Base-by-base conservation (phyloP, 768 basidiomycete genomes). In the Lactarius evosmus region DNA sequence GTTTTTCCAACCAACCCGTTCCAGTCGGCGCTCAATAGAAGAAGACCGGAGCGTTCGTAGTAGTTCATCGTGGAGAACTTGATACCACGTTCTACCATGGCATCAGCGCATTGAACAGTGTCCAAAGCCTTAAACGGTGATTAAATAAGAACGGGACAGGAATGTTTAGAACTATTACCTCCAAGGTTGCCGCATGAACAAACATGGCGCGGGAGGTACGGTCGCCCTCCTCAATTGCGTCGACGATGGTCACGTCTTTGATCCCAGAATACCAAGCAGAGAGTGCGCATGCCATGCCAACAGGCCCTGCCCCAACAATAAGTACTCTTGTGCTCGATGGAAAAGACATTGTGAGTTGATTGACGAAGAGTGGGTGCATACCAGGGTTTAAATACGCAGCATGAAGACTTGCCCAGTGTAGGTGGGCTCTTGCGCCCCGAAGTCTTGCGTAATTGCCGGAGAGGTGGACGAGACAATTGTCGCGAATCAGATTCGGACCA, bases 151-250 rank as follows among this genome's bases (percentile, higher is more conserved):
- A 38, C 14, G 27, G 7, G 22, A 61, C 1, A 49, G 46, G 7
- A 36, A 49, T 34, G 8, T 40, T n/a, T 53, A 11, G 30, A 60
- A 22, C 22, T 46, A 71, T 50, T 65, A 80, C 82, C 73, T 84
- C 83, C 17, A 85, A 73, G 11, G 83, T 84, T 34, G 80, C 78
- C 36, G 83, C 79, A 66, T 85, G 83, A 32, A 84, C 69, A 1
- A 77, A 74, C 4, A 79, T 62, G 0, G 83, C 81, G n/a, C 82
- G 78, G 11, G 83, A 81, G 8, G 71, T 69, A 54, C 75, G 74
- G 56, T 73, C 67, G 29, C 75, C 76, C n/a, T 74, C 58, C 0
- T 57, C 30, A 5, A 70, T 25, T 30, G 74, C 75, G 56, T 84
- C 82, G 2, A 83, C 79, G 17, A 82, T 71, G 16, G 78, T 59